These are phyloP conservation scores for Blepharisma japonicum DNA, from an alignment of 73 alveolate species.

Conservation along the genomic window DNA sequence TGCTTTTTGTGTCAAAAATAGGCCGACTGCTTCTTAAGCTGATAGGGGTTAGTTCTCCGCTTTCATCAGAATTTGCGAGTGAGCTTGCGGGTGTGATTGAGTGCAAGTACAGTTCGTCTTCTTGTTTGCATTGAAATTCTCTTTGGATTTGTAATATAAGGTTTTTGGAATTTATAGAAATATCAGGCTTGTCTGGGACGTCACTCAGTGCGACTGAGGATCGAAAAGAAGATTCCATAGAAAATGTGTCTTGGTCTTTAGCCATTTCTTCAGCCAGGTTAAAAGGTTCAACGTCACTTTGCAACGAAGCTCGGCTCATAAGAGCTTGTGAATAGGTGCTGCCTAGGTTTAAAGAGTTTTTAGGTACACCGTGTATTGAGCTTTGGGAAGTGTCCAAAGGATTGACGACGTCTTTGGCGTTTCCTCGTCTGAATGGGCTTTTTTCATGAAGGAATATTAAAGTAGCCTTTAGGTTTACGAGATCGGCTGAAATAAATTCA, in stretches of 20 bases:
- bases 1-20: no score
- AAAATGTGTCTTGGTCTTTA: not conserved
- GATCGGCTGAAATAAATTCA: not conserved
- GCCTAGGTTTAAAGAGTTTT: not conserved
- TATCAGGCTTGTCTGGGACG: not conserved
- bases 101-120: not conserved
- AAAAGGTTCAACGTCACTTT: not conserved
- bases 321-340: not conserved
- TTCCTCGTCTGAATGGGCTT: not conserved
- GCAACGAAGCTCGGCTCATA: not conserved
- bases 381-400: not conserved
- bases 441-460: not conserved
- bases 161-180: not conserved
- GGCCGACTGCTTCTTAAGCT: no score
- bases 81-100: conserved; percentile 9
- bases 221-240: not conserved
- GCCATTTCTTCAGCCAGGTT: conserved; percentile 3
- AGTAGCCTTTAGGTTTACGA: not conserved
- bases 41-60: not conserved
- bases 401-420: not conserved
- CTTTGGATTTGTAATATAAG: not conserved
- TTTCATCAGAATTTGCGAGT: conserved; percentile 1
- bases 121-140: not conserved
- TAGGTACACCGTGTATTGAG: not conserved
- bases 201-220: not conserved